Evolutionary conservation across 2,329 filamentous ascomycete genomes (phyloP).

Genomic region (Colletotrichum eleusines): DNA sequence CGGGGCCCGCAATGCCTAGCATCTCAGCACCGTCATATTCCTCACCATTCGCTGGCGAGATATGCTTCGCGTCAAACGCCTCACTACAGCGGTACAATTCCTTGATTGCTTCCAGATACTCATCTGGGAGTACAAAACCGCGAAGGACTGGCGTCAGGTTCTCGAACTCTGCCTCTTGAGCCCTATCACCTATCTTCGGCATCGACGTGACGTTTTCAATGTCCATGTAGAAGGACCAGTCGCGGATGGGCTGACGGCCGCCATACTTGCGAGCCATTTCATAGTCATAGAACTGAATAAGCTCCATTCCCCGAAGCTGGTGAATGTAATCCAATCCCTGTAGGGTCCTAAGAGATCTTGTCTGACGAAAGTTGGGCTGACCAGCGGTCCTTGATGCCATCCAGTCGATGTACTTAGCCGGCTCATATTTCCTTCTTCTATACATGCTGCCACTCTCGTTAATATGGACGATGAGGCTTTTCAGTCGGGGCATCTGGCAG

Average conservation of each 20-base stretch:
- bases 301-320: constrained; percentile 57
- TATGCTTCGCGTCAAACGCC: constrained; percentile 23
- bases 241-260: constrained; percentile 44
- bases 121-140: neutral
- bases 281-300: constrained; percentile 58
- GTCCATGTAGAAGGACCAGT: constrained; percentile 52
- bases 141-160: constrained; percentile 43
- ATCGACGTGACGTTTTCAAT: constrained; percentile 45
- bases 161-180: constrained; percentile 42
- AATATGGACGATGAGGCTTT: constrained; percentile 55
- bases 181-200: constrained; percentile 43
- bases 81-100: constrained; percentile 2
- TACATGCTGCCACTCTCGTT: constrained; percentile 50
- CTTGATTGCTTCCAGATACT: neutral
- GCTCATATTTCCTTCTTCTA: constrained; percentile 56
- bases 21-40: neutral
- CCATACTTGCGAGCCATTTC: constrained; percentile 41
- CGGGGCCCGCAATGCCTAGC: neutral
- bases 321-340: constrained; percentile 61
- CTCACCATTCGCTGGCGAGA: neutral
- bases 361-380: constrained; percentile 56
- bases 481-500: constrained; percentile 52
- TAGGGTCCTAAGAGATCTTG: constrained; percentile 53
- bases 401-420: constrained; percentile 39
- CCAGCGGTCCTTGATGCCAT: constrained; percentile 47